A percentile compares a stretch with the other conserved stretches of the same genome.
phyloP scores from a whole-genome alignment of 768 basidiomycete species.

The Clavaria fumosa region DNA sequence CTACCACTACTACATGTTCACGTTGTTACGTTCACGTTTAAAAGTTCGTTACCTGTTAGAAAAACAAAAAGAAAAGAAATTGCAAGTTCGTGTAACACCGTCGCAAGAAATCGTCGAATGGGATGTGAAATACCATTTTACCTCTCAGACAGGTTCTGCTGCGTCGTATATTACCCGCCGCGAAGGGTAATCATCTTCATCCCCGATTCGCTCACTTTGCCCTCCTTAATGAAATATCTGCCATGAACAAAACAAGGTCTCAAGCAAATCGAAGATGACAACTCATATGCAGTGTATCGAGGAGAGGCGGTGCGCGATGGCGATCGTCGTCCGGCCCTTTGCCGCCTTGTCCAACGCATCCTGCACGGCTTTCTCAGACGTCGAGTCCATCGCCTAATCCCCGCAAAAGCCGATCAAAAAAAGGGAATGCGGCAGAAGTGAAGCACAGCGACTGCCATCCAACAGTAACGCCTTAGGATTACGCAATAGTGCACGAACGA shows the following conservation, averaged over 20 bases:
- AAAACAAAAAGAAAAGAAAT: no score
- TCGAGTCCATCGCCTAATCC: conserved; percentile 84
- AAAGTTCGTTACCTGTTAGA: no score
- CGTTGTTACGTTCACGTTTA: no score
- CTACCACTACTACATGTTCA: no score
- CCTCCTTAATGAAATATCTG: conserved; percentile 84
- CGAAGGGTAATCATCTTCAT: conserved; percentile 56
- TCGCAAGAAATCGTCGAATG: no score
- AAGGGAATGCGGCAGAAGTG: no score
- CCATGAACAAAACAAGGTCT: no score
- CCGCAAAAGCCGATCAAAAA: no score
- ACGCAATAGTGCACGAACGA: conserved; percentile 80
- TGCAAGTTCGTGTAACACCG: no score
- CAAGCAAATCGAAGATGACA: conserved; percentile 7
- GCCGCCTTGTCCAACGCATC: conserved; percentile 82
- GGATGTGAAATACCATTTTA: conserved; percentile 16
- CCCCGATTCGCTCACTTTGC: conserved; percentile 69
- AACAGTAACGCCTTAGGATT: conserved; percentile 77
- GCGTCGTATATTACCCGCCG: conserved; percentile 74
- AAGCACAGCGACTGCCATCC: conserved; percentile 76
- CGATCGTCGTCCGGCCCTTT: conserved; percentile 66
- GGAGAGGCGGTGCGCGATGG: conserved; percentile 67
- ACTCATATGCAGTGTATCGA: no score
- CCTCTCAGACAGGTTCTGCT: conserved; percentile 55
- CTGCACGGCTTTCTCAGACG: conserved; percentile 77